phyloP scores from a whole-genome alignment of 139 green algal species.

The Picochlorum sp. region DNA sequence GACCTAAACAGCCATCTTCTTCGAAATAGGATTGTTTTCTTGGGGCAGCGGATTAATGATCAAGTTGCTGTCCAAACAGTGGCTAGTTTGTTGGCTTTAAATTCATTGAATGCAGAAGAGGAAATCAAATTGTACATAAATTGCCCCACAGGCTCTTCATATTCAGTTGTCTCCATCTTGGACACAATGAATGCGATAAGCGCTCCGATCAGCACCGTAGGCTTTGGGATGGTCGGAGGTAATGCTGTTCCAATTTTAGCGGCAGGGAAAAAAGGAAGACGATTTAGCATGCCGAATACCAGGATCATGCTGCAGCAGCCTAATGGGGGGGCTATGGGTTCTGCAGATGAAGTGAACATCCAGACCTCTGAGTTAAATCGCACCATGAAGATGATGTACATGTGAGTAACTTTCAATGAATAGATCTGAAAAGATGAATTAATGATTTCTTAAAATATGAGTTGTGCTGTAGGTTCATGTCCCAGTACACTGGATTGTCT shows the following conservation, averaged over 20 bases:
- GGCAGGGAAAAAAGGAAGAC: constrained; percentile 75
- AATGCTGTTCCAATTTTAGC: constrained; percentile 69
- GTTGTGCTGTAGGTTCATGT: too few relatives aligned
- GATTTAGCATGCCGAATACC: constrained; percentile 80
- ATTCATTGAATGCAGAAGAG: constrained; percentile 61
- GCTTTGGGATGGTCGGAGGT: constrained; percentile 59
- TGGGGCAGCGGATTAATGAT: constrained; percentile 73
- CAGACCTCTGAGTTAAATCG: constrained; percentile 46
- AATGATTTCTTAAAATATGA: neutral
- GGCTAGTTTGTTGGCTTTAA: constrained; percentile 74
- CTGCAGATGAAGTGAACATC: constrained; percentile 61
- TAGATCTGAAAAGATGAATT: neutral
- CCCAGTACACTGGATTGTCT: constrained; percentile 57
- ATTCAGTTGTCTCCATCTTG: constrained; percentile 72
- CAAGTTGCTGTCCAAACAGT: constrained; percentile 58
- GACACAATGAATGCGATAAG: constrained; percentile 75
- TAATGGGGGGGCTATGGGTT: constrained; percentile 49
- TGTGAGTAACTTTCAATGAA: too few relatives aligned
- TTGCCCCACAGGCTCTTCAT: constrained; percentile 60
- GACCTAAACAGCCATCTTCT: constrained; percentile 79
- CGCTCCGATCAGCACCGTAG: constrained; percentile 66
- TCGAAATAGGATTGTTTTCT: constrained; percentile 81
- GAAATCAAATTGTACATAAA: constrained; percentile 98
- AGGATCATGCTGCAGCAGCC: constrained; percentile 94
- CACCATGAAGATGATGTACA: constrained; percentile 40